A percentile compares a stretch with the other conserved stretches of the same genome.
Evolutionary conservation across 306 rosid genomes (phyloP).

Genomic region (Lathyrus sativus): DNA sequence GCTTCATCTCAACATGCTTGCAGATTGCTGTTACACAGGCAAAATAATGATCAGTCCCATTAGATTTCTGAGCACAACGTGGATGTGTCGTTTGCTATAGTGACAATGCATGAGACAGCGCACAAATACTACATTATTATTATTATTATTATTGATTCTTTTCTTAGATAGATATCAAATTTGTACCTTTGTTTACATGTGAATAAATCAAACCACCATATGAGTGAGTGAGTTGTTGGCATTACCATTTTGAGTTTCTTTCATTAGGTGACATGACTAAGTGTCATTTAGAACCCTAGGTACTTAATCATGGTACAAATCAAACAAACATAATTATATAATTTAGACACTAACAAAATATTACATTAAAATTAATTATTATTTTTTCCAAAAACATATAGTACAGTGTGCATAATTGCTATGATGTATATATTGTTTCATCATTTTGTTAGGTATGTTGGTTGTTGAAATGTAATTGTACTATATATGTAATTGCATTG

Average conservation of each 20-base stretch:
- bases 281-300: slow-evolving; percentile 43
- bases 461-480: slow-evolving; percentile 69
- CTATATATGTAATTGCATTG: slow-evolving; percentile 34
- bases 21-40: slow-evolving; percentile 37
- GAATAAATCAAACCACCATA: slow-evolving; percentile 40
- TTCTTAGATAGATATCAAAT: slow-evolving; percentile 34
- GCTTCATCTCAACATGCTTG: slow-evolving; percentile 36
- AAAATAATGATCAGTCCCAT: slow-evolving; percentile 47
- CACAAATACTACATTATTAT: slow-evolving; percentile 32
- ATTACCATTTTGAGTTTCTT: slow-evolving; percentile 43
- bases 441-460: slow-evolving; percentile 61
- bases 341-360: neutral
- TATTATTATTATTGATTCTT: slow-evolving; percentile 41
- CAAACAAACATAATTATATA: slow-evolving; percentile 44
- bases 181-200: slow-evolving; percentile 42
- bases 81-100: slow-evolving; percentile 60
- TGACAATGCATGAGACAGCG: slow-evolving; percentile 63
- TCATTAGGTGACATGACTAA: slow-evolving; percentile 51
- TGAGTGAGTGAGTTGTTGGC: slow-evolving; percentile 27
- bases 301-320: slow-evolving; percentile 43
- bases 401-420: slow-evolving; percentile 39
- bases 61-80: slow-evolving; percentile 53
- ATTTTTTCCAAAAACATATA: slow-evolving; percentile 20
- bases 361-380: slow-evolving; percentile 30
- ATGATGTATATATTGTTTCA: slow-evolving; percentile 43